Percentiles rank a stretch among this genome's conserved stretches.
Conservation (phyloP, 1,139 yeast genomes). For the Nakaseomyces glabratus region DNA sequence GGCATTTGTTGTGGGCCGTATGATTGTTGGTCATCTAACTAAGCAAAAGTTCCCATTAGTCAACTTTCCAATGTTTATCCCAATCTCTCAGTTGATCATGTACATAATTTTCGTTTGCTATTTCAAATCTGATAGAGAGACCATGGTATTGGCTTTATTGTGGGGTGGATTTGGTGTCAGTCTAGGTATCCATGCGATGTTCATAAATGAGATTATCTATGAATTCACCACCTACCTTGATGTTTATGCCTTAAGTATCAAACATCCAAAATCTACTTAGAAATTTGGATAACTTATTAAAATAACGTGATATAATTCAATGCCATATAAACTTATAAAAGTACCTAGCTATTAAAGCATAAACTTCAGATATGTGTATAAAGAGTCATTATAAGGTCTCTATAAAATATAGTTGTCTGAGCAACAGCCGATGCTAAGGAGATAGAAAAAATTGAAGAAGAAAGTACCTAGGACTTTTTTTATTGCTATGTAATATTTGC, state of each 20-base stretch:
- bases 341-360: too few relatives aligned
- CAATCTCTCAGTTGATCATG: conserved; percentile 45
- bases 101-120: conserved; percentile 35
- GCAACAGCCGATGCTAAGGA: too few relatives aligned
- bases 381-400: too few relatives aligned
- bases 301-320: too few relatives aligned
- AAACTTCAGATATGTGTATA: too few relatives aligned
- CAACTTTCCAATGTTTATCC: conserved; percentile 64
- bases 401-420: too few relatives aligned
- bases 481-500: too few relatives aligned
- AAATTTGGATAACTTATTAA: too few relatives aligned
- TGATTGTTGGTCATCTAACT: conserved; percentile 82
- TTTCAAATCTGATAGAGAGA: conserved; percentile 35
- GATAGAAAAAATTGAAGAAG: too few relatives aligned
- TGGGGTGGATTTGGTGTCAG: conserved; percentile 74
- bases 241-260: conserved; percentile 76
- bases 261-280: conserved; percentile 54
- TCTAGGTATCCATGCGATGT: conserved; percentile 68
- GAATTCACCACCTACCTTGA: conserved; percentile 80
- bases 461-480: too few relatives aligned
- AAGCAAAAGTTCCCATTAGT: conserved; percentile 63
- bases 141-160: conserved; percentile 41
- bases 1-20: conserved; percentile 83
- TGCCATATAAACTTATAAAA: too few relatives aligned
- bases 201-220: conserved; percentile 69